Percentiles rank a stretch among this genome's conserved stretches.
Evolutionary conservation across 2,329 filamentous ascomycete species (phyloP).

Genomic region (Pseudogymnoascus sp.): DNA sequence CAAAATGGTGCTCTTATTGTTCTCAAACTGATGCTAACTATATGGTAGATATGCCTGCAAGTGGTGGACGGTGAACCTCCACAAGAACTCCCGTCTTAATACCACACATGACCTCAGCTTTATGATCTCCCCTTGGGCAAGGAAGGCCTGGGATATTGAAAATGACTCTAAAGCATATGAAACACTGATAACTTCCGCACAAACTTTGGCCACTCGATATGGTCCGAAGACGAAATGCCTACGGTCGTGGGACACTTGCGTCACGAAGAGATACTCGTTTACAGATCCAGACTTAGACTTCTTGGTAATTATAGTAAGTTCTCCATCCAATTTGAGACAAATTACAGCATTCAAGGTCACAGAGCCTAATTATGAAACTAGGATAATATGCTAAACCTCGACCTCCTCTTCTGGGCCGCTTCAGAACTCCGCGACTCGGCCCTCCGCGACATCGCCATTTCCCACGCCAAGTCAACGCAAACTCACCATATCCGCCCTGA

Average conservation of each 20-base stretch:
- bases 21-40: not conserved
- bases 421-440: conserved; percentile 24
- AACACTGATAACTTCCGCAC: conserved; percentile 28
- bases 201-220: conserved; percentile 32
- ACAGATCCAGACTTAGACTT: conserved; percentile 30
- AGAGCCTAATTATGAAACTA: conserved; percentile 8
- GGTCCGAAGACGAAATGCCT: conserved; percentile 28
- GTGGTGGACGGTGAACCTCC: conserved; percentile 34
- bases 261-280: conserved; percentile 32
- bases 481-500: conserved; percentile 33
- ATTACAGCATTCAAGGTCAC: not conserved
- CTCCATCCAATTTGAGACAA: not conserved
- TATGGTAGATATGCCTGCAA: conserved; percentile 26
- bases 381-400: conserved; percentile 36
- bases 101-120: conserved; percentile 37
- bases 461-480: conserved; percentile 33
- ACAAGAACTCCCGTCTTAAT: conserved; percentile 28
- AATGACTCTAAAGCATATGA: conserved; percentile 29
- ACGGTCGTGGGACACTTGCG: conserved; percentile 36
- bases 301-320: conserved; percentile 33
- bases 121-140: conserved; percentile 34
- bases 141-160: conserved; percentile 32
- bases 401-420: conserved; percentile 35
- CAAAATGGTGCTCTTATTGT: not conserved
- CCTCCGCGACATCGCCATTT: conserved; percentile 29